Base-by-base conservation (phyloP, 1,284 basidiomycete genomes). In the Agroathelia rolfsii region DNA sequence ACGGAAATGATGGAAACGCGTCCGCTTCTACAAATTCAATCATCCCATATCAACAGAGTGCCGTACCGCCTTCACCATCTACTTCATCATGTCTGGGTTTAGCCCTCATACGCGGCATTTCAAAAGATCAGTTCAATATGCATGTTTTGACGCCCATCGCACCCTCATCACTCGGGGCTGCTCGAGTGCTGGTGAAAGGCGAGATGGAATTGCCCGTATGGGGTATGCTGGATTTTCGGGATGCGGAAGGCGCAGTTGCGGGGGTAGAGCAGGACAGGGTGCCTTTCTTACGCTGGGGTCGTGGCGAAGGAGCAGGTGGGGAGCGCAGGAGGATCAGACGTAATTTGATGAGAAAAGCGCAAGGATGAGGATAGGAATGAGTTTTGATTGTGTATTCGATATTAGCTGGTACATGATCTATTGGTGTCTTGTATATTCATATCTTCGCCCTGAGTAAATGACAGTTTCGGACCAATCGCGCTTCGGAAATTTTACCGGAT, bases 131-230 rank as follows among this genome's bases (percentile, higher is more conserved):
- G 37, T 48, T 46, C 6, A 50, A 52, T 28, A 49, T 88, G 20
- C 87, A 94, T 25, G 43, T 94, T 10, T 57, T 93, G 19, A 88
- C 88, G 0, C 86, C 89, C 0, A 41, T 88, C 0, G 71, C 76
- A 0, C 52, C 65, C 0, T 28, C 46, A 0, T 22, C 64, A 2
- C 60, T 90, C 18, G 35, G 24, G 4, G 40, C 40, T 22, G 52
- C 52, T 17, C 64, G 64, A 1, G 61, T 72, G 10, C 51, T 94
- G 1, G 73, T 92, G 22, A 87, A 85, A 50, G 92, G 92, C 4
- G 84, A 86, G 45, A 61, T 95, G 43, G 88, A 94, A 49, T 58
- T 96, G 0, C 92, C 92, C 0, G 59, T 90, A 0, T 85, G 80
- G 72, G 89, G 81, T 0, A 77, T 90, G 75, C 58, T 96, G 30